Conservation (phyloP, 352 stramenopile genomes). For the Labyrinthula sp. region DNA sequence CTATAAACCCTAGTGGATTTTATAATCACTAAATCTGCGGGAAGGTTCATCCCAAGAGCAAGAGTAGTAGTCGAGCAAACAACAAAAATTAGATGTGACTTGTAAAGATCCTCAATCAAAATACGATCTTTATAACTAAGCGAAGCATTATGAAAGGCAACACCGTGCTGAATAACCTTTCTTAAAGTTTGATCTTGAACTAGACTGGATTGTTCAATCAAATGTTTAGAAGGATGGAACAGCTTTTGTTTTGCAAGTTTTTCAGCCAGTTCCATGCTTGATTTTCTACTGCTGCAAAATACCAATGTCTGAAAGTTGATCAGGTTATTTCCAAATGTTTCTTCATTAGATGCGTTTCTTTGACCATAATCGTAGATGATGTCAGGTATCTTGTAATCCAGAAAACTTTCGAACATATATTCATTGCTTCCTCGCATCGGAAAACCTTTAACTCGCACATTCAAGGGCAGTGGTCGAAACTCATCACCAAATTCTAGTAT, state of each 20-base stretch:
- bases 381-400: conserved; percentile 3
- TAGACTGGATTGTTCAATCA: too few species aligned
- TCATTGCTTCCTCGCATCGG: conserved; percentile 5
- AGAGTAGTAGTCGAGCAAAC: conserved; percentile 69
- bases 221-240: too few species aligned
- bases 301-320: conserved; percentile 71
- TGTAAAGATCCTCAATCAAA: conserved; percentile 85
- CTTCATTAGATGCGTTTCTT: too few species aligned
- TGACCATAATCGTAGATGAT: conserved; percentile 2
- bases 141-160: conserved; percentile 9
- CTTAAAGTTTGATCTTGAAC: conserved; percentile 81
- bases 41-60: conserved; percentile 62
- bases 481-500: conserved; percentile 43
- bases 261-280: conserved; percentile 87
- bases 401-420: conserved; percentile 6
- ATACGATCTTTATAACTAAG: conserved; percentile 55
- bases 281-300: conserved; percentile 90
- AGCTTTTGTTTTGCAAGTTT: conserved; percentile 79
- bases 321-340: too few species aligned
- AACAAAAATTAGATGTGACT: conserved; percentile 75
- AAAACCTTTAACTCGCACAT: conserved; percentile 76
- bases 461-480: conserved; percentile 82
- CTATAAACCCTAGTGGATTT: conserved; percentile 97
- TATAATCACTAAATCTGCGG: conserved; percentile 78
- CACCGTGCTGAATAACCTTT: conserved; percentile 85